Conservation (phyloP, 345 rosid genomes). For the Cochlearia excelsa region DNA sequence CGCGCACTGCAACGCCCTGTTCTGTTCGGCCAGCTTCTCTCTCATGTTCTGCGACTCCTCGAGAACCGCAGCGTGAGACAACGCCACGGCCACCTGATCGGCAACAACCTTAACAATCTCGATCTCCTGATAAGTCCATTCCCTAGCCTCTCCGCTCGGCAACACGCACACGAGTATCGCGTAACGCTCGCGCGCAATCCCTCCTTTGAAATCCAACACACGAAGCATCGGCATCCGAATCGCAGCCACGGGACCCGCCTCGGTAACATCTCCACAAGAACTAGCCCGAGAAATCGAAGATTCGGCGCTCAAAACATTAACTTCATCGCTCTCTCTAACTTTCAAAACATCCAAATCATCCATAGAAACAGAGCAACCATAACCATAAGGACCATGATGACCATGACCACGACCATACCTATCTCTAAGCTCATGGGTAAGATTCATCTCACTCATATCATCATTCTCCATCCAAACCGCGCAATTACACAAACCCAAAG, state of each 20-base stretch:
- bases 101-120: constrained; percentile 96
- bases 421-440: constrained; percentile 65
- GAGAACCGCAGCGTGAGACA: constrained; percentile 92
- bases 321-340: constrained; percentile 57
- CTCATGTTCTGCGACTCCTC: constrained; percentile 97
- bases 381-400: not conserved
- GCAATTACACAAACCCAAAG: constrained; percentile 76
- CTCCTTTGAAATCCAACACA: constrained; percentile 78
- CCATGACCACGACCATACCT: constrained; percentile 3
- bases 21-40: constrained; percentile 81
- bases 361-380: constrained; percentile 47
- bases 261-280: constrained; percentile 43
- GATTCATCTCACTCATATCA: constrained; percentile 54
- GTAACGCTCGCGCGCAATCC: constrained; percentile 71
- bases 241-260: constrained; percentile 75
- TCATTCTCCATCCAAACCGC: constrained; percentile 96
- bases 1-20: constrained; percentile 71
- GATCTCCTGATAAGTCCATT: constrained; percentile 75
- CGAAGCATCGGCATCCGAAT: constrained; percentile 96
- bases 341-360: constrained; percentile 64
- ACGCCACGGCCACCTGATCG: constrained; percentile 94
- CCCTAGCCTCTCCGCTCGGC: constrained; percentile 58
- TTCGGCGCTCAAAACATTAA: constrained; percentile 52
- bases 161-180: constrained; percentile 83
- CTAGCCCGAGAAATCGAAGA: constrained; percentile 69